These are phyloP conservation scores for Tephrocybe sp. DNA, from an alignment of 768 basidiomycete genomes.

Conservation along the genomic window DNA sequence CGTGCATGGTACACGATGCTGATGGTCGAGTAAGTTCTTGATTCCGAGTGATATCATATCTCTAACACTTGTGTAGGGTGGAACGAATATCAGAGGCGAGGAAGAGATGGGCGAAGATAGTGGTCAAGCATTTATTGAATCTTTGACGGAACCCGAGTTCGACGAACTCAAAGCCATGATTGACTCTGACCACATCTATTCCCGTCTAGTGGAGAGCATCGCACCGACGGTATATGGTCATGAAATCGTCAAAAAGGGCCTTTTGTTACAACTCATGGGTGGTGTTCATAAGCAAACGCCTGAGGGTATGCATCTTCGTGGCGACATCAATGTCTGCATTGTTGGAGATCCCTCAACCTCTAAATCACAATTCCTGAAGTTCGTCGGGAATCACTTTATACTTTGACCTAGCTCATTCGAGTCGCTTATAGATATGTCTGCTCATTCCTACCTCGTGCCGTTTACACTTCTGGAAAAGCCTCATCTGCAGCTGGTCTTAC, in stretches of 20 bases:
- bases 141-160: conserved; percentile 90
- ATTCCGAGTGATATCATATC: not conserved
- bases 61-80: conserved; percentile 44
- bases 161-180: conserved; percentile 96
- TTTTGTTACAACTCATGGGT: conserved; percentile 95
- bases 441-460: conserved; percentile 95
- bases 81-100: conserved; percentile 89
- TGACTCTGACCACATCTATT: conserved; percentile 91
- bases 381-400: conserved; percentile 23
- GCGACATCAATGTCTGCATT: conserved; percentile 98
- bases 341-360: conserved; percentile 96
- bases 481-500: conserved; percentile 99
- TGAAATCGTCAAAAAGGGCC: conserved; percentile 98
- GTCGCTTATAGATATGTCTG: conserved; percentile 77
- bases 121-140: conserved; percentile 81
- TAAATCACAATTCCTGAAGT: conserved; percentile 99
- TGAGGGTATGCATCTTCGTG: conserved; percentile 97
- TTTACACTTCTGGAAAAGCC: conserved; percentile 99
- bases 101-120: conserved; percentile 76
- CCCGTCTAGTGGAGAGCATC: conserved; percentile 88
- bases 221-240: conserved; percentile 99
- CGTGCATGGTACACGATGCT: conserved; percentile 94
- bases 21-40: conserved; percentile 73
- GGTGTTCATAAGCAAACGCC: conserved; percentile 96
- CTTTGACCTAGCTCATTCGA: not conserved